These are phyloP conservation scores for Myxozyma nipponensis DNA, from an alignment of 805 yeast genomes.

Conservation along the genomic window DNA sequence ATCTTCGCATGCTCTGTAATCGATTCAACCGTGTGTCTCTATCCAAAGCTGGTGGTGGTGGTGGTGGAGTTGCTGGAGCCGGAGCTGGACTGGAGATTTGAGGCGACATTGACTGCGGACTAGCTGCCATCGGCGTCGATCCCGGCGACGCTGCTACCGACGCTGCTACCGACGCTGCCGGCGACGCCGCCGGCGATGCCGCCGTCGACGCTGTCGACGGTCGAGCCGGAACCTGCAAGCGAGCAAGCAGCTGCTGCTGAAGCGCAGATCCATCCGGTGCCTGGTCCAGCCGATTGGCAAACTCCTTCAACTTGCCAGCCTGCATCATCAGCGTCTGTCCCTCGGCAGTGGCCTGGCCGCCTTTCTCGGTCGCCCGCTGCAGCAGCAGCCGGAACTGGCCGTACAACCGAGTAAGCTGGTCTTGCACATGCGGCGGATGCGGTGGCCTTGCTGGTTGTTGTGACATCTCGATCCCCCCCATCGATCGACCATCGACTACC, in stretches of 20 bases:
- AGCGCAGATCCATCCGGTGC: not conserved
- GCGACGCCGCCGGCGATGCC: not conserved
- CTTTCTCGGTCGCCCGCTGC: conserved; percentile 18
- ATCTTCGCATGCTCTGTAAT: not conserved
- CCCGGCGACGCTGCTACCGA: not conserved
- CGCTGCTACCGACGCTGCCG: not conserved
- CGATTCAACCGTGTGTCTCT: not conserved
- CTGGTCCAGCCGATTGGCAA: conserved; percentile 1
- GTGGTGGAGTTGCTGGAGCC: not conserved
- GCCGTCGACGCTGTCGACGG: not conserved
- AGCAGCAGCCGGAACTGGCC: conserved; percentile 19
- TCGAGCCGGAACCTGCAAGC: not conserved
- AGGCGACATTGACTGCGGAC: not conserved
- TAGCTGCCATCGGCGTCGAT: not conserved
- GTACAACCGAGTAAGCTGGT: conserved; percentile 19
- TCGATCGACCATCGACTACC: not conserved
- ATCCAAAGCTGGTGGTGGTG: not conserved
- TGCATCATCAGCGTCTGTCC: conserved; percentile 12
- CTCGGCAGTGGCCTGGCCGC: conserved; percentile 18
- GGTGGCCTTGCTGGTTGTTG: not conserved
- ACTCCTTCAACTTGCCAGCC: conserved; percentile 21
- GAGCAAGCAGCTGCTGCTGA: not conserved
- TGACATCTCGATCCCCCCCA: not conserved
- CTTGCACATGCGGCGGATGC: conserved; percentile 5
- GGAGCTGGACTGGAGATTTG: not conserved